Conservation (phyloP, 2,329 filamentous ascomycete genomes). For the Magnaporthiopsis poae region DNA sequence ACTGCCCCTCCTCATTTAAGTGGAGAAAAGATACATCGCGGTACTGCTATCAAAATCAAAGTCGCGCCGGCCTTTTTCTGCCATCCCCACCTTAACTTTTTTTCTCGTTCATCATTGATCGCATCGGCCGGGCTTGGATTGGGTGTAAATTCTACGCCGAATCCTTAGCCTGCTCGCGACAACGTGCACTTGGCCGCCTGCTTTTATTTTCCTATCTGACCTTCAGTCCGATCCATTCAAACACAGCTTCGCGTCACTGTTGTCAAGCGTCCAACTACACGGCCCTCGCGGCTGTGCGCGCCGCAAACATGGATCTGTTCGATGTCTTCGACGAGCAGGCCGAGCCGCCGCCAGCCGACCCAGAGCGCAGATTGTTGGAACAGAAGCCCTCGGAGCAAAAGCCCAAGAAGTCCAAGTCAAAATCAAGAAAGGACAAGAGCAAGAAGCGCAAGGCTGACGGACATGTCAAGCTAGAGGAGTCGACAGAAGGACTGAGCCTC, state of each 20-base stretch:
- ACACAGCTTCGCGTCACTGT: neutral
- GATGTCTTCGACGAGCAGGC: conserved; percentile 68
- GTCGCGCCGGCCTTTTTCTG: conserved; percentile 4
- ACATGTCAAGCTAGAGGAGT: conserved; percentile 17
- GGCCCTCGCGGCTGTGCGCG: neutral
- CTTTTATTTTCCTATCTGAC: neutral
- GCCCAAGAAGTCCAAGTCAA: conserved; percentile 29
- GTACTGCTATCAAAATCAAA: neutral
- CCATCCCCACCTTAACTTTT: conserved; percentile 7
- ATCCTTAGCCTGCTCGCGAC: neutral
- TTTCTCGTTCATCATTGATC: neutral
- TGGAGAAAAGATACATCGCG: neutral
- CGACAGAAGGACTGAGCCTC: neutral
- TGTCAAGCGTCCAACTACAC: neutral
- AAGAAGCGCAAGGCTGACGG: conserved; percentile 85
- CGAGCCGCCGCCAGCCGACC: conserved; percentile 23
- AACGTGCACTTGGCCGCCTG: neutral
- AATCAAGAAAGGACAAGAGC: conserved; percentile 48
- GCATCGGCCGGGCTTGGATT: neutral
- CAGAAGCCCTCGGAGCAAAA: conserved; percentile 12
- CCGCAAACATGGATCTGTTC: conserved; percentile 59
- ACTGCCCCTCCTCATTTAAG: neutral
- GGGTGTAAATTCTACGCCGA: neutral
- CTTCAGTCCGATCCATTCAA: neutral
- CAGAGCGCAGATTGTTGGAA: conserved; percentile 2